Evolutionary conservation across 371 early-diverging fungal genomes (phyloP).

Genomic region (Lichtheimia ramosa): DNA sequence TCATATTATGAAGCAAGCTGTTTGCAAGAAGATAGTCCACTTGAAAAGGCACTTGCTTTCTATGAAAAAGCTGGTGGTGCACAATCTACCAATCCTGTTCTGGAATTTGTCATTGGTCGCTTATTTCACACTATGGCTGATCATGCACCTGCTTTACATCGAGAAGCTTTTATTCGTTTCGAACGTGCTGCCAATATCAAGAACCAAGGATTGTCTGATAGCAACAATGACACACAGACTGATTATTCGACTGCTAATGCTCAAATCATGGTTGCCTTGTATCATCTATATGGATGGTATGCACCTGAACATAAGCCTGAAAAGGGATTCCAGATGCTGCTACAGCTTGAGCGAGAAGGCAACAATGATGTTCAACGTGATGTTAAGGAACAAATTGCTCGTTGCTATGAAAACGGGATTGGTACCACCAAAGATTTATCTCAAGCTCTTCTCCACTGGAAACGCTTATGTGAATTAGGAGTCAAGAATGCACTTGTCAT

Average conservation of each 20-base stretch:
- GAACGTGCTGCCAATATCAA: conserved; percentile 2
- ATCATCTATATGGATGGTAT: conserved; percentile 31
- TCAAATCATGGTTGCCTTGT: conserved; percentile 26
- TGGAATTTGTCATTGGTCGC: conserved; percentile 19
- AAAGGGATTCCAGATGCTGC: conserved; percentile 13
- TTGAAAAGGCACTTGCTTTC: conserved; percentile 10
- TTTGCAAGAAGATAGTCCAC: conserved; percentile 5
- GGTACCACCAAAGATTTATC: conserved; percentile 15
- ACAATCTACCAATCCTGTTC: conserved; percentile 8
- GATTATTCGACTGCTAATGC: conserved; percentile 7
- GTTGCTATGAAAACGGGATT: conserved; percentile 25
- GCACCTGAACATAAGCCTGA: conserved; percentile 10
- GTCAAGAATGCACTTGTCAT: conserved; percentile 14
- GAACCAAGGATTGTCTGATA: no score
- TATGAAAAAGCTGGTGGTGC: conserved; percentile 16
- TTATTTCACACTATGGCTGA: conserved; percentile 19
- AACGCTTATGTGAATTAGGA: conserved; percentile 12
- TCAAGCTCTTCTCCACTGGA: conserved; percentile 22
- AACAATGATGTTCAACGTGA: conserved; percentile 15
- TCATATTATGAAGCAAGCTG: conserved; percentile 20
- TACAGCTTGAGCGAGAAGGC: conserved; percentile 15
- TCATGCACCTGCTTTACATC: background rate
- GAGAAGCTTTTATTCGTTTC: conserved; percentile 19
- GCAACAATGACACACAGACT: no score
- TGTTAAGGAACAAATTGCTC: conserved; percentile 12